Base-by-base conservation (phyloP, 2,329 filamentous ascomycete genomes). In the Claviceps spartinae region DNA sequence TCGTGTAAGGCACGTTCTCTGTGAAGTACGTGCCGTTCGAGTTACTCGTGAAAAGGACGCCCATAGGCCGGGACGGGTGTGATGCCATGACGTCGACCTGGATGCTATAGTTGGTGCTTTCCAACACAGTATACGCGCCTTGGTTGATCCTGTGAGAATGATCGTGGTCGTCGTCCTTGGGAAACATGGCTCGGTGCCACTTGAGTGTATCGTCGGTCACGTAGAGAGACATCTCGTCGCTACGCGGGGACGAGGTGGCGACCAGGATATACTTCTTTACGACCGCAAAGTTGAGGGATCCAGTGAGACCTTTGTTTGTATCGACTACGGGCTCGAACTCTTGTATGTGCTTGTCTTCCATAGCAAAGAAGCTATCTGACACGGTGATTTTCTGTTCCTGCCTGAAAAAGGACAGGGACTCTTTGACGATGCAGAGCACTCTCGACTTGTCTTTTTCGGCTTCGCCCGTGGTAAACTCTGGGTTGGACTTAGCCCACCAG, bases 21-120 rank as follows among this genome's bases (percentile, higher is more conserved):
- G 86, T 93, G 65, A 97, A 98, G 67, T 91, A 96, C 2, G 89
- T 96, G 55, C 93, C 93, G 64, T 97, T 94, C 36, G 90, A 97
- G 65, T 98, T 98, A 64, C 91, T 97, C 5, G 89, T 95, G 62
- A 96, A 91, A 52, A 98, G 75, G 11, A 86, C 82, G 37, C 93
- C 94, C 79, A 95, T 91, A 0, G 85, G 79, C 40, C 78, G 79
- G 1, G 76, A 77, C 13, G 77, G 77, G 45, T 72, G 73, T 41
- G 74, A 74, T 1, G 85, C 88, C 77, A 91, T 83, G 56, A 97
- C 90, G 67, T 97, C 90, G 52, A 98, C 82, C 69, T 97, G 91
- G 60, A 98, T 89, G 71, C 91, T 96, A 72, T 98, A 96, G 64
- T 95, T 91, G 43, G 93, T 97, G 62, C 90, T 93, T 69, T 97